These are phyloP conservation scores for Chenopodium album DNA, from an alignment of 148 eudicot species.

Conservation along the genomic window DNA sequence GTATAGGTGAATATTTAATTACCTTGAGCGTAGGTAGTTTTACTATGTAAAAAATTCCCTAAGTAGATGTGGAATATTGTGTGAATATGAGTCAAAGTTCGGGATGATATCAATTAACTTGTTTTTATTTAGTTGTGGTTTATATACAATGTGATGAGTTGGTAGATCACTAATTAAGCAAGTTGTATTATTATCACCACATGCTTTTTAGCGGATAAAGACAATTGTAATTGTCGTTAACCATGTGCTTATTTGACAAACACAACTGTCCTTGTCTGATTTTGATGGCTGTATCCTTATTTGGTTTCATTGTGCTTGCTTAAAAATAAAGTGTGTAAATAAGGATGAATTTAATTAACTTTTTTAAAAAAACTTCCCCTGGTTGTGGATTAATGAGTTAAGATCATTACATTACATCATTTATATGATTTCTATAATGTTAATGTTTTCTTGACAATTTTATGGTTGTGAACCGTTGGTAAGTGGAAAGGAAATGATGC, in stretches of 20 bases:
- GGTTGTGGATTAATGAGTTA: background rate
- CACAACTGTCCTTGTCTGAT: background rate
- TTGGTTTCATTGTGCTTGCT: too few species aligned
- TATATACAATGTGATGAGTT: background rate
- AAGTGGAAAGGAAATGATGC: background rate
- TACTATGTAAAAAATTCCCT: too few species aligned
- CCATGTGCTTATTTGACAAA: background rate
- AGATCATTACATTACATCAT: background rate
- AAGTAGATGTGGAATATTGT: background rate
- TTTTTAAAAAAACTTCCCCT: too few species aligned
- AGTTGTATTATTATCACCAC: background rate
- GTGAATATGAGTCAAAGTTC: background rate
- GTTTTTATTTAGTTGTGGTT: background rate
- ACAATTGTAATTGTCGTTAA: background rate
- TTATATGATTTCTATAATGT: background rate
- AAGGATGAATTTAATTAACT: too few species aligned
- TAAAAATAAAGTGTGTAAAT: too few species aligned
- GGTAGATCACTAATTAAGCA: background rate
- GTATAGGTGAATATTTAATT: too few species aligned
- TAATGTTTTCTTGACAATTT: conserved; percentile 1
- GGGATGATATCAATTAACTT: too few species aligned
- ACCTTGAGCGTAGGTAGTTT: too few species aligned
- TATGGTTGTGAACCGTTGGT: conserved; percentile 9
- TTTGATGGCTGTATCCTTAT: background rate
- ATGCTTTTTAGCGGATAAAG: background rate